Evolutionary conservation across 257 asterid species (phyloP).

Genomic region (Solanum sejunctum): DNA sequence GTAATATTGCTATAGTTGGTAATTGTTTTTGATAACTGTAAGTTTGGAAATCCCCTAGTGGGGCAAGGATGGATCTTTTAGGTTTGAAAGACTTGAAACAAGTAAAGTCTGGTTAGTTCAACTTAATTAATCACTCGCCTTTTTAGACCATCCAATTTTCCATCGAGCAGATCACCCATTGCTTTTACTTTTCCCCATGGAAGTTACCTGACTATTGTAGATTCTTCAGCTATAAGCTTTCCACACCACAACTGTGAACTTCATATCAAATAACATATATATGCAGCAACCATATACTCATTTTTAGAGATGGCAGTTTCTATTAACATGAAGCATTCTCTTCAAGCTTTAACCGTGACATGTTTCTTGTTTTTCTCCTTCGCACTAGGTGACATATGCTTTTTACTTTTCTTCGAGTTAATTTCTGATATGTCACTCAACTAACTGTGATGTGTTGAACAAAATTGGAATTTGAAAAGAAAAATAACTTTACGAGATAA

Average conservation of each 20-base stretch:
- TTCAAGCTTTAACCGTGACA: constrained; percentile 14
- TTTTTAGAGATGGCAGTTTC: constrained; percentile 27
- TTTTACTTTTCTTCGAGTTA: background rate
- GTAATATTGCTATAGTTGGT: too few relatives aligned
- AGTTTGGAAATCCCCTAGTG: background rate
- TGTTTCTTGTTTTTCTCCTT: constrained; percentile 15
- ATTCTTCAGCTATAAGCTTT: background rate
- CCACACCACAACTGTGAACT: background rate
- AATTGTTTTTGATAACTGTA: too few relatives aligned
- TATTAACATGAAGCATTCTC: constrained; percentile 6
- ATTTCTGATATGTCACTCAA: background rate
- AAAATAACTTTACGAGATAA: background rate
- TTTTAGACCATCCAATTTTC: background rate
- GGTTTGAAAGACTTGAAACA: constrained; percentile 3
- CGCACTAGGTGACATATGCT: constrained; percentile 26
- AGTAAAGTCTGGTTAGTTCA: constrained; percentile 5
- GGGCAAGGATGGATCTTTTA: constrained; percentile 1
- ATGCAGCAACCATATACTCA: background rate
- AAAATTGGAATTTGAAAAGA: background rate
- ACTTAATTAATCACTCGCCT: constrained; percentile 2
- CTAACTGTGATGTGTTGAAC: background rate
- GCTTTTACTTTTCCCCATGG: constrained; percentile 2
- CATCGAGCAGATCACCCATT: constrained; percentile 13
- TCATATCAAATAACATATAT: background rate
- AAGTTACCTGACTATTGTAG: background rate